Base-by-base conservation (phyloP, 2,329 filamentous ascomycete species). In the Huntiella bhutanensis region DNA sequence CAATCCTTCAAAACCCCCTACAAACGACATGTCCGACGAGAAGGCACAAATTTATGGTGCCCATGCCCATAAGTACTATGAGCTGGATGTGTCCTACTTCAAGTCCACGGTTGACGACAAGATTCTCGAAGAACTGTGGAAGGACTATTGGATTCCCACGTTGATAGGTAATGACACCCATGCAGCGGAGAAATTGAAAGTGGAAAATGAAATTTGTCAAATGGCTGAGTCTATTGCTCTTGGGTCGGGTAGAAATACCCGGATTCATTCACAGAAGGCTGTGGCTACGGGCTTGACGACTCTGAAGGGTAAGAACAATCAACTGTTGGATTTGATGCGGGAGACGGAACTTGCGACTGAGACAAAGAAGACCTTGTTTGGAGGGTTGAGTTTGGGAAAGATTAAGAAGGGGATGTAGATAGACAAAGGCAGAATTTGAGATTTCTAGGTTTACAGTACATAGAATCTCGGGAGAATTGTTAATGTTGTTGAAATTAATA, bases 121-220 rank as follows among this genome's bases (percentile, higher is more conserved):
- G 55, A 70, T 98, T 17, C 69, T 98, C 4, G 84, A 92, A 57
- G 72, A 85, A 44, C 69, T 98, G 28, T 96, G 91, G 91, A 94
- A 95, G 67, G 96, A 96, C 63, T 98, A 98, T 68, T 94, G 86
- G 91, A 87, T 95, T 33, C 83, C 92, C 57, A 98, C 91, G 4
- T 73, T 98, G 78, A 54, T 87, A 88, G 16, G 71, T 95, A 4
- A 79, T 93, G 55, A 86, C 84, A 96, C 94, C 58, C 82, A 87
- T 52, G 88, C 95, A 55, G 98, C 87, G 58, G 81, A 80, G 45
- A 93, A 81, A 28, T 28, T 28, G 22, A 6, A 6, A 2, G 3
- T 28, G 22, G 22, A 28, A 28, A 28, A 28, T 10, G 22, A 28
- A 6, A 10, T 28, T 10, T 28, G 22, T 28, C 2, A 28, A 28